Percentiles rank a stretch among this genome's conserved stretches.
phyloP scores from a whole-genome alignment of 1,139 yeast species.

The Kodamaea sp. region DNA sequence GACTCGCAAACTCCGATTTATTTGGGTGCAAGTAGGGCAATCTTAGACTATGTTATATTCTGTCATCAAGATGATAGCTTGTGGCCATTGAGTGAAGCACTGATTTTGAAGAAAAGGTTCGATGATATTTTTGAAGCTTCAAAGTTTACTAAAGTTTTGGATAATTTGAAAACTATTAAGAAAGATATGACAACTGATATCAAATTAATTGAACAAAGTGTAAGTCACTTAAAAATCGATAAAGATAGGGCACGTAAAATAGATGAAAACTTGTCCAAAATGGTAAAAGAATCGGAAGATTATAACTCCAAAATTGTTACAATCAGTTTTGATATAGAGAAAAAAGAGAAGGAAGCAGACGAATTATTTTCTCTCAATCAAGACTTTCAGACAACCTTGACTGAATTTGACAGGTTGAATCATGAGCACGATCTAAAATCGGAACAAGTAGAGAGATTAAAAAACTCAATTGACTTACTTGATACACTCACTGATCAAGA shows the following conservation, averaged over 20 bases:
- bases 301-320: slow-evolving; percentile 49
- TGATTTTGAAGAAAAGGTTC: slow-evolving; percentile 81
- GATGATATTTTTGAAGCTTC: slow-evolving; percentile 97
- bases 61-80: slow-evolving; percentile 97
- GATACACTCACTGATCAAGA: slow-evolving; percentile 46
- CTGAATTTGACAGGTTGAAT: slow-evolving; percentile 56
- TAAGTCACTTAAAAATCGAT: slow-evolving; percentile 70
- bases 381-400: slow-evolving; percentile 70
- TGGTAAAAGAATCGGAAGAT: slow-evolving; percentile 41
- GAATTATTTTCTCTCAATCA: slow-evolving; percentile 72
- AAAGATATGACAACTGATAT: slow-evolving; percentile 77
- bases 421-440: slow-evolving; percentile 42
- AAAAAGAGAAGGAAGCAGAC: slow-evolving; percentile 57
- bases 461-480: slow-evolving; percentile 42
- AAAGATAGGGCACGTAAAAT: slow-evolving; percentile 67
- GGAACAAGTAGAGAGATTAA: slow-evolving; percentile 50
- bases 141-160: slow-evolving; percentile 87
- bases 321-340: slow-evolving; percentile 45
- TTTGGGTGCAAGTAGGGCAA: slow-evolving; percentile 84
- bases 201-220: slow-evolving; percentile 72
- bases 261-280: slow-evolving; percentile 41
- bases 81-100: slow-evolving; percentile 96
- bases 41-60: slow-evolving; percentile 87
- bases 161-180: slow-evolving; percentile 67
- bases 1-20: slow-evolving; percentile 78